A percentile compares a stretch with the other conserved stretches of the same genome.
Conservation (phyloP, 2,329 filamentous ascomycete genomes). For the Aspergillus piperis region DNA sequence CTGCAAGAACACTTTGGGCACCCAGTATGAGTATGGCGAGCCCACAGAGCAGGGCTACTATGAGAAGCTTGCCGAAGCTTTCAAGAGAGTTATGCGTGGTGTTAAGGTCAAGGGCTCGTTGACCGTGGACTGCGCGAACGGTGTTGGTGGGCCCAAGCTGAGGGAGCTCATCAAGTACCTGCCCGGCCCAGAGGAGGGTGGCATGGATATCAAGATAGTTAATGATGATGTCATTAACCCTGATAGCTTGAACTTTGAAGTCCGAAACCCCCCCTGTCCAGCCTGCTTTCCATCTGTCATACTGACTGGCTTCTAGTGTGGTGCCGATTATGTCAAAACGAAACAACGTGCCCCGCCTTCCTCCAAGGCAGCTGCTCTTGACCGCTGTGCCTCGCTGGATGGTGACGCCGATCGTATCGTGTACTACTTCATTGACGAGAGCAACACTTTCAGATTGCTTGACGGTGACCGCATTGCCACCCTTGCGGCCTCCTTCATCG, state of each 20-base stretch:
- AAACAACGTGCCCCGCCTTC: constrained; percentile 85
- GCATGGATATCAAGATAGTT: constrained; percentile 78
- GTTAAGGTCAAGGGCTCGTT: constrained; percentile 72
- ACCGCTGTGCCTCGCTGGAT: constrained; percentile 86
- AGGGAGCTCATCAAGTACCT: constrained; percentile 82
- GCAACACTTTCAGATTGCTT: constrained; percentile 83
- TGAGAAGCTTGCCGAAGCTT: constrained; percentile 82
- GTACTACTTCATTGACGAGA: constrained; percentile 86
- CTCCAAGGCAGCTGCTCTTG: constrained; percentile 73
- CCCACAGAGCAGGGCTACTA: constrained; percentile 92
- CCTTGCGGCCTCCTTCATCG: constrained; percentile 89
- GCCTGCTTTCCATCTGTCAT: background rate
- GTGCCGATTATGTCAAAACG: constrained; percentile 97
- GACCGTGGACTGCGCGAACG: constrained; percentile 93
- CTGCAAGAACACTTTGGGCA: constrained; percentile 89
- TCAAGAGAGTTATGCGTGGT: constrained; percentile 77
- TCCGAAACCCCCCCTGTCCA: constrained; percentile 44
- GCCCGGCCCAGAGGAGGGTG: constrained; percentile 65
- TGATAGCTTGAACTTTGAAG: constrained; percentile 84
- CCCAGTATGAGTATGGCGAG: constrained; percentile 82
- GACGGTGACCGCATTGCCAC: constrained; percentile 97
- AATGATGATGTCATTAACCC: constrained; percentile 93
- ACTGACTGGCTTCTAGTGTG: constrained; percentile 61
- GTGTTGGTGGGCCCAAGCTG: constrained; percentile 91
- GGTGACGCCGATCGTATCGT: constrained; percentile 94